Evolutionary conservation across 768 basidiomycete genomes (phyloP).

Genomic region (Podaxis carcinomalis): DNA sequence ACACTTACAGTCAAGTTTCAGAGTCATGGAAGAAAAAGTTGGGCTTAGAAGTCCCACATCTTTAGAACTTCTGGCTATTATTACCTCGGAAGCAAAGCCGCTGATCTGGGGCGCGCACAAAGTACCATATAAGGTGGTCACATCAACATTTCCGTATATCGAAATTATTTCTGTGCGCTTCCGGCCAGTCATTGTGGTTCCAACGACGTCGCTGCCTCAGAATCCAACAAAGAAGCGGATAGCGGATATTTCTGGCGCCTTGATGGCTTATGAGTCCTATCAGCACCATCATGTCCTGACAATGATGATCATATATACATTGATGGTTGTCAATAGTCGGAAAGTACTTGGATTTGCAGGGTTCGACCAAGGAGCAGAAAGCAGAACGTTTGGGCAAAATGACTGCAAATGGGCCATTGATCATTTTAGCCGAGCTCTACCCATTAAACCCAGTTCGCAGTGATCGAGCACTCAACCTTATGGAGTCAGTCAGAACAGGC

Average conservation of each 20-base stretch:
- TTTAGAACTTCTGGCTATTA: not conserved
- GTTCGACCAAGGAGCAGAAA: not conserved
- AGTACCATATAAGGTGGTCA: slow-evolving; percentile 1
- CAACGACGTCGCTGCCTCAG: not conserved
- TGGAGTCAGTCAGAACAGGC: not conserved
- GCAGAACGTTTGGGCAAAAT: not conserved
- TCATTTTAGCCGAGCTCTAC: not conserved
- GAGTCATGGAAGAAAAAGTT: not conserved
- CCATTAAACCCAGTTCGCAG: not conserved
- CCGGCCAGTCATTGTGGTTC: not conserved
- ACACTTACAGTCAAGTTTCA: not conserved
- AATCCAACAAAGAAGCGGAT: not conserved
- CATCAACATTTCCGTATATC: not conserved
- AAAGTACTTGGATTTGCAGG: too few relatives aligned
- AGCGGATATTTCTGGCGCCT: not conserved
- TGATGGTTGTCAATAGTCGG: not conserved
- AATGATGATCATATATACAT: not conserved
- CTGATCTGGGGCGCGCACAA: not conserved
- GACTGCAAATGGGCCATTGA: too few relatives aligned
- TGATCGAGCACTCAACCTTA: not conserved
- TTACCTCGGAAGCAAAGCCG: not conserved
- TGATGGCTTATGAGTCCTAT: not conserved
- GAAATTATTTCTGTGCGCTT: not conserved
- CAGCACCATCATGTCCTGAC: not conserved
- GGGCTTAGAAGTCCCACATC: not conserved